Conservation (phyloP, 495 filamentous ascomycete species). For the Chaetomium cochliodes region DNA sequence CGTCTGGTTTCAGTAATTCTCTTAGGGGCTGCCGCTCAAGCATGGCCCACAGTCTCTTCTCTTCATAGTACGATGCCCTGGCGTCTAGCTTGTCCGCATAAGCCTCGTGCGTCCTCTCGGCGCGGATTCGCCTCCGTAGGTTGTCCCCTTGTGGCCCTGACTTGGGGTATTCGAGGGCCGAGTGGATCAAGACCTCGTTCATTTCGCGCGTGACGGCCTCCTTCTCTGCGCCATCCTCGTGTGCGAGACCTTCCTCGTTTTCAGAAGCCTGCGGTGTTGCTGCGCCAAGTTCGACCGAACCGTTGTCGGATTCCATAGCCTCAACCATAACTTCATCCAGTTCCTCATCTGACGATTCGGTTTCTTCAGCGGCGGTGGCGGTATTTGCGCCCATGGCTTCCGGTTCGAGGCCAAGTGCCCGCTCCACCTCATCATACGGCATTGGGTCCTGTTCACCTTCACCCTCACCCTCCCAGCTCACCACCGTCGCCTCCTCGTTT, state of each 20-base stretch:
- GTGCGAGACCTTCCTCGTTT: slow-evolving; percentile 26
- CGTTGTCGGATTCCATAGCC: slow-evolving; percentile 7
- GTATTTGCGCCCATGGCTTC: slow-evolving; percentile 20
- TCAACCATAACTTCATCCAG: slow-evolving; percentile 22
- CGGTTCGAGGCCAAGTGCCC: slow-evolving; percentile 27
- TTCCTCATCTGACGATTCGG: slow-evolving; percentile 22
- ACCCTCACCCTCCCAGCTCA: slow-evolving; percentile 13
- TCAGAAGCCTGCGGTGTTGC: slow-evolving; percentile 3
- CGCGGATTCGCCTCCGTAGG: slow-evolving; percentile 32
- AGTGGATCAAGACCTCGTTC: slow-evolving; percentile 35
- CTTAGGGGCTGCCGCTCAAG: slow-evolving; percentile 54
- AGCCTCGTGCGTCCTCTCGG: slow-evolving; percentile 45
- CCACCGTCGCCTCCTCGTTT: slow-evolving; percentile 29
- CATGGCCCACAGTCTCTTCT: slow-evolving; percentile 55
- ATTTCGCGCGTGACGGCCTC: slow-evolving; percentile 23
- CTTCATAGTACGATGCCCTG: slow-evolving; percentile 52
- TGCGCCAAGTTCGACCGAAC: slow-evolving; percentile 10
- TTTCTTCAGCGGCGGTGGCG: slow-evolving; percentile 23
- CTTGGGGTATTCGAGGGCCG: slow-evolving; percentile 26
- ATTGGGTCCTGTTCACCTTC: slow-evolving; percentile 36
- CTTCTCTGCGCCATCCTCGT: slow-evolving; percentile 34
- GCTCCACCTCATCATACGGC: slow-evolving; percentile 57
- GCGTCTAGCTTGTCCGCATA: slow-evolving; percentile 57
- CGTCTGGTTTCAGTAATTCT: slow-evolving; percentile 52
- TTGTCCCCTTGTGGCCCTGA: slow-evolving; percentile 21